These are phyloP conservation scores for Verruconis gallopava DNA, from an alignment of 2,329 filamentous ascomycete genomes.

Conservation along the genomic window DNA sequence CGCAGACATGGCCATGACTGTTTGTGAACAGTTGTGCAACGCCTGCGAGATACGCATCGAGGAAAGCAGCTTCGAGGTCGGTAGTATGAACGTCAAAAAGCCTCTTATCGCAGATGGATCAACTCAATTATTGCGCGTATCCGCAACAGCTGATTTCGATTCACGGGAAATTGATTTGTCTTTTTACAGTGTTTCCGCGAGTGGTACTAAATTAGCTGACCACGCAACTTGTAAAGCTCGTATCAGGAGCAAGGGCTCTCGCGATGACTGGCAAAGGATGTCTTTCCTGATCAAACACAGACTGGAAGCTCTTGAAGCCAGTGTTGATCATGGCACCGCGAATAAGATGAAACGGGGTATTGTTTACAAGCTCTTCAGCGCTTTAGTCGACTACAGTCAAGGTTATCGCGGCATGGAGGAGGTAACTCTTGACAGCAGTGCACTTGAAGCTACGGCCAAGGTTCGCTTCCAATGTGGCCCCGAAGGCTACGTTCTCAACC, in stretches of 20 bases:
- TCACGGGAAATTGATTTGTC: background rate
- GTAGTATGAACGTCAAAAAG: too few species aligned
- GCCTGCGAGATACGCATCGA: too few species aligned
- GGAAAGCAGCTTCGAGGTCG: too few species aligned
- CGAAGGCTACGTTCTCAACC: too few species aligned
- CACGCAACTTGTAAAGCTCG: background rate
- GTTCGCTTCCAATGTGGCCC: too few species aligned
- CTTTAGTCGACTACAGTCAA: background rate
- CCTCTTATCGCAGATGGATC: background rate
- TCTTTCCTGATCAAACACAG: background rate
- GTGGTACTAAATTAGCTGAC: too few species aligned
- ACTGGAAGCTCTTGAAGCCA: background rate
- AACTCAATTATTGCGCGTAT: background rate
- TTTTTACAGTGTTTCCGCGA: background rate
- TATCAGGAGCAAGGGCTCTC: background rate
- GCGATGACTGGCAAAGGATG: background rate
- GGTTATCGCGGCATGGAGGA: background rate
- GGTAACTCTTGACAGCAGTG: background rate
- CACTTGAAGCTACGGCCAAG: background rate
- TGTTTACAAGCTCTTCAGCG: background rate
- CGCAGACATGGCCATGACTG: constrained; percentile 10
- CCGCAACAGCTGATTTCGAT: too few species aligned
- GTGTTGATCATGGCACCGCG: background rate
- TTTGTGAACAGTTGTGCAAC: constrained; percentile 10
- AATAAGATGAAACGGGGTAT: background rate